Evolutionary conservation across 2,329 filamentous ascomycete species (phyloP), one percentile per base, ranked within the genome.

Genomic region (Pseudopyricularia javanii): DNA sequence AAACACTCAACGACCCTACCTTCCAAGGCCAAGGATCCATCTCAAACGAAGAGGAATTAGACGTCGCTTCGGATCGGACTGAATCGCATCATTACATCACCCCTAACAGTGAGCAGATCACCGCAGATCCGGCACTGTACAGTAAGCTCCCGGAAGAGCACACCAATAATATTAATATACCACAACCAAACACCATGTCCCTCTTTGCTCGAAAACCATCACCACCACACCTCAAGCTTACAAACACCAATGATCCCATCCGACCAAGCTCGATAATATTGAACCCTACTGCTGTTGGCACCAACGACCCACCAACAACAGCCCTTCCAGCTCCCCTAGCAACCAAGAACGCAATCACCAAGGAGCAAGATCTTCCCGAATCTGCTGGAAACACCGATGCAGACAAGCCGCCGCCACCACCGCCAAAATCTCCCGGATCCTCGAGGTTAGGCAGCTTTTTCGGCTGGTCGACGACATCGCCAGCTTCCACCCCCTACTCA

Each of bases 181-280:
- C 68, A 64, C 62, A 60, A 60, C 63, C 61, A 60, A 60, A 62
- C 59, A 65, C 66, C 62, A 73, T 76, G 68, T 74, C 74, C 61
- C 68, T 78, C 62, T 70, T 72, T 61, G 64, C 70, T 50, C 70
- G 74, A 47, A 79, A 76, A 63, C 64, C 70, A 50, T 68, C 71
- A 55, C 76, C 75, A 60, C 76, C 74, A 55, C 75, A 79, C 58
- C 70, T 80, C 43, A 73, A 69, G 57, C 69, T 81, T 55, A 69
- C 70, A 56, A 66, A 66, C 54, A 37, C 49, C 7, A 65, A 70
- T 60, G 68, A 71, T 56, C 58, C 59, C 47, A 57, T 57, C 49
- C 47, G 60, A 51, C 26, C 15, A 17, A 20, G 17, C 6, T 30
- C 24, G n/a, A 30, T 33, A 9, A 26, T 26, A 30, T n/a, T 20